Percentiles rank a stretch among this genome's conserved stretches.
Evolutionary conservation across 2,329 filamentous ascomycete genomes (phyloP).

Genomic region (Sclerotinia sclerotiorum): DNA sequence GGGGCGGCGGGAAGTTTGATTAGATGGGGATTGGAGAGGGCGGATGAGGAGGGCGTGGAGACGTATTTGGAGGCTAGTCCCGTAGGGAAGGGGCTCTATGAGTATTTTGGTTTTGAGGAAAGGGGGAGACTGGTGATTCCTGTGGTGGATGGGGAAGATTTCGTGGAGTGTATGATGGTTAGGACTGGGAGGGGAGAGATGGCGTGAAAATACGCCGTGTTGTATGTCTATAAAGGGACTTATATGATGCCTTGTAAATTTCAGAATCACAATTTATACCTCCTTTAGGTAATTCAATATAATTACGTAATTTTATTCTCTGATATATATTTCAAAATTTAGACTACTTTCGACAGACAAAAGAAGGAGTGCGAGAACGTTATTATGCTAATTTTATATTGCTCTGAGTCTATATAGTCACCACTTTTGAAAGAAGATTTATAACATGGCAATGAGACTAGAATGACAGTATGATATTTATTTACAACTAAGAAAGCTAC

Average conservation of each 20-base stretch:
- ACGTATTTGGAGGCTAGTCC: conserved; percentile 54
- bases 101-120: conserved; percentile 48
- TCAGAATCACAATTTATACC: background rate
- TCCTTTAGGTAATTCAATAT: background rate
- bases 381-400: no score
- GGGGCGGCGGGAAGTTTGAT: conserved; percentile 49
- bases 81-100: conserved; percentile 49
- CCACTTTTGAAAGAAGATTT: no score
- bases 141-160: conserved; percentile 39
- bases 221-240: background rate
- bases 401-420: no score
- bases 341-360: no score
- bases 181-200: conserved; percentile 6
- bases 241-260: background rate
- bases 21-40: conserved; percentile 49
- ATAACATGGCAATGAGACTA: background rate
- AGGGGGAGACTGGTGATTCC: conserved; percentile 45
- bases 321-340: background rate
- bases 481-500: conserved; percentile 1
- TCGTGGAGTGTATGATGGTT: conserved; percentile 39
- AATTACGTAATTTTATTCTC: background rate
- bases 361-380: no score
- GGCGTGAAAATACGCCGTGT: background rate
- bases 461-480: background rate
- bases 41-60: conserved; percentile 46